Percentiles rank a stretch among this genome's conserved stretches.
Conservation (phyloP, 179 eudicot species). For the Gypsophila paniculata region DNA sequence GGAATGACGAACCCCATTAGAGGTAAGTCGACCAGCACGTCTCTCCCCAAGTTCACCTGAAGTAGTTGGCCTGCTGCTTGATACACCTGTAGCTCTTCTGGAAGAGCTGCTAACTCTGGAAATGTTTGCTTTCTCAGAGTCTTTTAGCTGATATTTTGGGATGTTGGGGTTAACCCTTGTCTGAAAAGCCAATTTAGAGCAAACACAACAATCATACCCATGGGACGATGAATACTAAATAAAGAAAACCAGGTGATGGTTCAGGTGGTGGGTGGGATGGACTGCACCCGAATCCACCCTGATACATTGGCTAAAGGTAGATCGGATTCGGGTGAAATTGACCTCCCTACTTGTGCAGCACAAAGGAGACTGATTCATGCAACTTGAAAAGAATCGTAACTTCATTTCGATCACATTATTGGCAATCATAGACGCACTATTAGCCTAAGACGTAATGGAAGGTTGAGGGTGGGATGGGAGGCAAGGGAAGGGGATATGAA, state of each 20-base stretch:
- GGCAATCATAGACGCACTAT: not conserved
- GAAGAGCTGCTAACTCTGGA: slow-evolving; percentile 69
- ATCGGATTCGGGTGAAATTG: too few species aligned
- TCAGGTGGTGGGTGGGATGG: not conserved
- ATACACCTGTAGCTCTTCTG: slow-evolving; percentile 46
- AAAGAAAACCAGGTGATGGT: not conserved
- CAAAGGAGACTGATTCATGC: not conserved
- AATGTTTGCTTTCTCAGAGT: slow-evolving; percentile 39
- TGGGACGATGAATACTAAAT: not conserved
- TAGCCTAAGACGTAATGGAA: not conserved
- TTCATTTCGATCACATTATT: not conserved
- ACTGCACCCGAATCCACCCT: not conserved
- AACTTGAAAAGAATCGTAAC: not conserved
- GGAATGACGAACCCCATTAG: slow-evolving; percentile 46
- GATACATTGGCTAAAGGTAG: too few species aligned
- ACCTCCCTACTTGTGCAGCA: not conserved
- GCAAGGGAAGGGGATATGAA: not conserved
- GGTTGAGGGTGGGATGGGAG: too few species aligned
- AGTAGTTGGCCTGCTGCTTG: slow-evolving; percentile 60
- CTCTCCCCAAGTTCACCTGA: slow-evolving; percentile 55
- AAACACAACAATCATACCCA: not conserved
- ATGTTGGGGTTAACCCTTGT: slow-evolving; percentile 10
- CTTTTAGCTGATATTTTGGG: slow-evolving; percentile 44
- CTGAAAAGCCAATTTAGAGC: not conserved
- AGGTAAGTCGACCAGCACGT: slow-evolving; percentile 44